Evolutionary conservation across 2,329 filamentous ascomycete species (phyloP).

Genomic region (Alternaria sp.): DNA sequence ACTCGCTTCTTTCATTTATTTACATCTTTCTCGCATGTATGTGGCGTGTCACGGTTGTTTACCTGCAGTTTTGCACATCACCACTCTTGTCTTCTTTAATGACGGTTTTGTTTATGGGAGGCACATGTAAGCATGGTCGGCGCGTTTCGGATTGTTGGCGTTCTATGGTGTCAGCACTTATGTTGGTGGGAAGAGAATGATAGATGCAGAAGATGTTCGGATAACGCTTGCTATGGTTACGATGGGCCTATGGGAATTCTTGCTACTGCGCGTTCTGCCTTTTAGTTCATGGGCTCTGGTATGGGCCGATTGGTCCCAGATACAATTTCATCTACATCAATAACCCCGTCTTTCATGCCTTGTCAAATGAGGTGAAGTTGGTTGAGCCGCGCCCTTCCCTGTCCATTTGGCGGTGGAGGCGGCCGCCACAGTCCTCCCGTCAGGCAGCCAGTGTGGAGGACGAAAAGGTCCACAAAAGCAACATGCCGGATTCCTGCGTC

Average conservation of each 20-base stretch:
- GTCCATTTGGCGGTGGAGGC: background rate
- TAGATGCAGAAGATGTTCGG: constrained; percentile 5
- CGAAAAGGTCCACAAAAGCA: background rate
- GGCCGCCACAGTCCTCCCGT: background rate
- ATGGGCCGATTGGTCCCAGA: background rate
- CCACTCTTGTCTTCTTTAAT: constrained; percentile 16
- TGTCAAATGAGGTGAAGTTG: background rate
- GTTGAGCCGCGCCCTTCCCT: background rate
- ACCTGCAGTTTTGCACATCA: constrained; percentile 15
- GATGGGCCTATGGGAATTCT: background rate
- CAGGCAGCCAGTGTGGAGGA: background rate
- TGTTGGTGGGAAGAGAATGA: constrained; percentile 4
- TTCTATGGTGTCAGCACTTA: constrained; percentile 6
- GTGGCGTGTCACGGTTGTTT: constrained; percentile 10
- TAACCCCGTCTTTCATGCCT: background rate
- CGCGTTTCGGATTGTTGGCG: constrained; percentile 16
- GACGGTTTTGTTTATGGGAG: constrained; percentile 2
- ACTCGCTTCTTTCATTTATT: background rate
- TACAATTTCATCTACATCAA: constrained; percentile 4
- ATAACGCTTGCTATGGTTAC: constrained; percentile 1
- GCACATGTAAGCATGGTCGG: constrained; percentile 11
- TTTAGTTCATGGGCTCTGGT: background rate
- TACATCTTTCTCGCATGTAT: constrained; percentile 1
- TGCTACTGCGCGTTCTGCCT: background rate
- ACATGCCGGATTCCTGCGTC: background rate